Evolutionary conservation across 768 basidiomycete species (phyloP).

Genomic region (Pleurotus tuber-regium): DNA sequence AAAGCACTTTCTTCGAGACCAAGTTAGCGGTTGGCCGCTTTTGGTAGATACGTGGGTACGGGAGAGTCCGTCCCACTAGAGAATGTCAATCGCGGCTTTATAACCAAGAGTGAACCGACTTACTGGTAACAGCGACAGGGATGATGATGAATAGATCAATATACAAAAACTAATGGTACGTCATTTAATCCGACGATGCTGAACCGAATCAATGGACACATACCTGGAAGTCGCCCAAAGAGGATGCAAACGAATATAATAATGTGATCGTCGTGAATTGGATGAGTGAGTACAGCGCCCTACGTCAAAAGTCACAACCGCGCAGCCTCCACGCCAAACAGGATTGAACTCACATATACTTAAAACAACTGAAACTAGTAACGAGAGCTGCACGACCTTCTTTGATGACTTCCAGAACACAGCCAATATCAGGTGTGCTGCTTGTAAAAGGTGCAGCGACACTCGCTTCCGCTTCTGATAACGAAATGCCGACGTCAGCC

Average conservation of each 20-base stretch:
- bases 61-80: slow-evolving; percentile 92
- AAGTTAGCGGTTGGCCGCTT: slow-evolving; percentile 95
- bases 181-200: slow-evolving; percentile 12
- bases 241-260: slow-evolving; percentile 94
- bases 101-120: slow-evolving; percentile 28
- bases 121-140: slow-evolving; percentile 94
- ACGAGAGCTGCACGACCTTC: slow-evolving; percentile 95
- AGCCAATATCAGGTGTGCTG: slow-evolving; percentile 90
- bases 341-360: slow-evolving; percentile 81
- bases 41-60: slow-evolving; percentile 81
- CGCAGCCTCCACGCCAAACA: not conserved
- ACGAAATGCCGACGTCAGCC: slow-evolving; percentile 93
- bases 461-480: slow-evolving; percentile 97
- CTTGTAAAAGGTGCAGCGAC: slow-evolving; percentile 98
- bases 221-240: slow-evolving; percentile 95
- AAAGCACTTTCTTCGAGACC: slow-evolving; percentile 92
- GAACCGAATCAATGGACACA: slow-evolving; percentile 17
- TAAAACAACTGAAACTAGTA: slow-evolving; percentile 99
- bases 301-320: slow-evolving; percentile 30
- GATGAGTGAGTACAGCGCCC: slow-evolving; percentile 97
- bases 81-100: slow-evolving; percentile 1
- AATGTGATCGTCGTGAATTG: slow-evolving; percentile 98
- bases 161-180: slow-evolving; percentile 74
- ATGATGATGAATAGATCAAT: slow-evolving; percentile 99
- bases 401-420: slow-evolving; percentile 94